These are phyloP conservation scores for Lathyrus tuberosus DNA, from an alignment of 306 rosid species.

Conservation along the genomic window DNA sequence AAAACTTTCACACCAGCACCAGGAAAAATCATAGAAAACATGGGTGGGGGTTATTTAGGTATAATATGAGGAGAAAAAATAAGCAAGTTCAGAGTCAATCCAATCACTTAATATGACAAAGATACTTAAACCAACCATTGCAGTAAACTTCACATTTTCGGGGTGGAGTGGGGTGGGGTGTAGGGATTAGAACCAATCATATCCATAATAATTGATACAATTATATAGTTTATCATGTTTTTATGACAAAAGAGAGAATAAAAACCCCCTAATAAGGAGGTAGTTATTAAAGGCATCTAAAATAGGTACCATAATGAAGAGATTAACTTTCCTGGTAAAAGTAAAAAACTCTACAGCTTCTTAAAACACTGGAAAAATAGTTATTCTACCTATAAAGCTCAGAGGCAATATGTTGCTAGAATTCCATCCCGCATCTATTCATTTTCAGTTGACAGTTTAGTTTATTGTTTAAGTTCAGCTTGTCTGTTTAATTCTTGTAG, in stretches of 20 bases:
- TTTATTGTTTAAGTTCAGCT: too few relatives aligned
- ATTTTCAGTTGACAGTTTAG: too few relatives aligned
- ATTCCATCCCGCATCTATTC: too few relatives aligned
- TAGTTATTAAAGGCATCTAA: background rate
- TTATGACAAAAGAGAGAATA: background rate
- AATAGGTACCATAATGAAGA: background rate
- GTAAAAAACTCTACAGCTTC: too few relatives aligned
- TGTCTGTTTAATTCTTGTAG: too few relatives aligned
- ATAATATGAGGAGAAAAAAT: conserved; percentile 22
- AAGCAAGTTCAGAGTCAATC: conserved; percentile 6
- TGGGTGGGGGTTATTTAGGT: background rate
- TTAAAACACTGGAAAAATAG: too few relatives aligned
- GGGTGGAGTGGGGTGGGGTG: background rate
- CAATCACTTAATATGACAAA: conserved; percentile 15
- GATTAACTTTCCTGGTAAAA: too few relatives aligned
- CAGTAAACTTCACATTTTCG: conserved; percentile 3
- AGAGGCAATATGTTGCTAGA: too few relatives aligned
- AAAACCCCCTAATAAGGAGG: background rate
- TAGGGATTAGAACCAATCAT: background rate
- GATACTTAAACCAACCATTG: conserved; percentile 27
- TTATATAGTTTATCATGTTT: conserved; percentile 14
- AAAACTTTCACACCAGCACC: too few relatives aligned
- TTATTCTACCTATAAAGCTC: too few relatives aligned
- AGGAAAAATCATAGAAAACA: conserved; percentile 7
- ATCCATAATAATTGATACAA: background rate